A percentile compares a stretch with the other conserved stretches of the same genome.
These are phyloP conservation scores for Beauveria sp. DNA, from an alignment of 2,329 filamentous ascomycete species.

Conservation along the genomic window DNA sequence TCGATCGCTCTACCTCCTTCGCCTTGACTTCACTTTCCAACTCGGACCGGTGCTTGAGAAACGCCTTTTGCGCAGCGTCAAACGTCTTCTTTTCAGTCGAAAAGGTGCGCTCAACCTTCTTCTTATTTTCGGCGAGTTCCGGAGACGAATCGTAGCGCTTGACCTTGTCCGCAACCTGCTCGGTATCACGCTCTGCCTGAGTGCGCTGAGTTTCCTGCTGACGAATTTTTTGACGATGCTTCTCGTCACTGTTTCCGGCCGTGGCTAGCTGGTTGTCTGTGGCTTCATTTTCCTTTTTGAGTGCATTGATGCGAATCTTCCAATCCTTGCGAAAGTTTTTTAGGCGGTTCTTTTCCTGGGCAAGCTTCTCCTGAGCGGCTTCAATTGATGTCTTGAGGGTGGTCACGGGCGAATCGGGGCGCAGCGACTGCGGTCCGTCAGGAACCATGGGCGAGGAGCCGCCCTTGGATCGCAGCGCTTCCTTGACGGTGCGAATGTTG, in stretches of 20 bases:
- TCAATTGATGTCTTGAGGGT: conserved; percentile 71
- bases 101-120: conserved; percentile 44
- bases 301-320: conserved; percentile 56
- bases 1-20: conserved; percentile 56
- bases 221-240: conserved; percentile 64
- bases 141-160: conserved; percentile 58
- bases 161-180: conserved; percentile 48
- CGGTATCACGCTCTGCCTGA: conserved; percentile 51
- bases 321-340: conserved; percentile 69
- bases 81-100: conserved; percentile 51
- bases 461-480: conserved; percentile 29
- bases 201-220: conserved; percentile 70
- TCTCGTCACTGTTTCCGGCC: conserved; percentile 66
- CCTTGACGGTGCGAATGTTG: conserved; percentile 59
- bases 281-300: conserved; percentile 68
- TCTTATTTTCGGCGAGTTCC: conserved; percentile 52
- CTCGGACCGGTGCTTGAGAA: conserved; percentile 51
- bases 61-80: conserved; percentile 47
- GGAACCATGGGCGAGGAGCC: conserved; percentile 24
- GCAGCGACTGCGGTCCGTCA: conserved; percentile 51
- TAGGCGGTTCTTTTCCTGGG: conserved; percentile 60
- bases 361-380: conserved; percentile 61
- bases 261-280: conserved; percentile 59
- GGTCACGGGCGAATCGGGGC: conserved; percentile 68
- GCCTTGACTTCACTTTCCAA: conserved; percentile 56